Evolutionary conservation across 805 yeast genomes (phyloP), one percentile per base, ranked within the genome.

Genomic region (Lachancea nothofagi): DNA sequence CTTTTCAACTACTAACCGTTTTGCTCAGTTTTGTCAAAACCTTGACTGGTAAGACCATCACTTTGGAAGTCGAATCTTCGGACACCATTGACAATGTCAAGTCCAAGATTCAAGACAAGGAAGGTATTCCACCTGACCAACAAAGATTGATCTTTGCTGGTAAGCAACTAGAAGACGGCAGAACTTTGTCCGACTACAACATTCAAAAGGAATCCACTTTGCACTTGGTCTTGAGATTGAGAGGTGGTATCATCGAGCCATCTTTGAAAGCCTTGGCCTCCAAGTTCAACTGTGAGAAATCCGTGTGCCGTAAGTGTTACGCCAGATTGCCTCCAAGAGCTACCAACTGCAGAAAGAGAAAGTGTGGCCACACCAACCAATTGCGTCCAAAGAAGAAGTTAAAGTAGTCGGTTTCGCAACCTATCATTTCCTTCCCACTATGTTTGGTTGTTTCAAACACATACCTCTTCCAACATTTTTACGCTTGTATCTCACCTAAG

Each of bases 301-400:
- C 96, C 57, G 90, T 93, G 72, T 93, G 98, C 83, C 94, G 98
- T 77, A 86, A 89, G 73, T 93, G 98, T 80, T 93, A 93, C 83
- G 97, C 98, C 65, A 93, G 98, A 82, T 89, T 93, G 70, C 98
- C 98, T 69, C 96, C 98, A 76, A 94, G 97, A 85, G 98, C 98
- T 65, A 93, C 97, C 75, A 93, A 93, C 96, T 93, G 98, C 83
- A 88, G 98, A 81, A 93, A 93, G 97, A 88, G 97, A 87, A 93
- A 93, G 83, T 93, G 98, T 78, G 98, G 98, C 69, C 98, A 93
- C 94, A 80, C 96, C 72, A 93, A 93, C 83, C 98, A 93, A 80
- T 86, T 93, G 75, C 88, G 98, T 81, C 97, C 97, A 77, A 93
- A 90, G 95, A 90, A 90, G 95, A 90, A 90, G 89, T 81, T 87